Base-by-base conservation (phyloP, 768 basidiomycete genomes). In the Xerocomellus amylosporus region DNA sequence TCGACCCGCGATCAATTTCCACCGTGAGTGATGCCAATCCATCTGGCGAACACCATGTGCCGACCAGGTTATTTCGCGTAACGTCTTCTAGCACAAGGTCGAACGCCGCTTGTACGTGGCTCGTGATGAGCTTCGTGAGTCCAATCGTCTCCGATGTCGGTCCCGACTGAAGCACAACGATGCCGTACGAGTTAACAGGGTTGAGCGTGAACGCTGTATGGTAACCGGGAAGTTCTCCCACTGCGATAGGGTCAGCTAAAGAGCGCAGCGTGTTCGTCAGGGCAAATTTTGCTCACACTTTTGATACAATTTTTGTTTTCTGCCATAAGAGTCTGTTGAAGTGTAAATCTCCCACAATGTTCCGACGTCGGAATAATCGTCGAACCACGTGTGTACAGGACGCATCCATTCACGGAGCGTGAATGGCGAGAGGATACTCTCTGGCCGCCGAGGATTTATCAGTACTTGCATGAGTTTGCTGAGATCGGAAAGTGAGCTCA, bases 401-500 rank as follows among this genome's bases (percentile, higher is more conserved):
- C 72, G 65, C 40, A 79, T 63, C 78, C 77, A 78, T 61, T 76
- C 77, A 7, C 71, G 66, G n/a, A 77, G 50, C 14, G 73, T 71
- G 17, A 59, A 60, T 1, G 63, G 46, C 8, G 77, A 69, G 10
- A 77, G 46, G 19, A 77, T 55, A 14, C 73, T 70, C 24, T 71
- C 71, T 19, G 62, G 62, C 19, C 51, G 65, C 30, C 33, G 59
- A 12, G 81, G 78, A 37, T 80, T 71, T 26, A 83, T 69, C 42
- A 83, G 59, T 4, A 74, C 72, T 49, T 75, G 74, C 71, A 78
- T 78, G 43, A 79, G 47, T 7, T 61, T 75, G 15, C 65, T 63
- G 8, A 79, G 65, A 58, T 83, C 83, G 1, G 73, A 60, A 12
- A 83, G 66, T 0, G 80, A 81, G 55, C 75, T 73, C 59, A 78